Evolutionary conservation across 148 eudicot species (phyloP).

Genomic region (Chenopodium album): DNA sequence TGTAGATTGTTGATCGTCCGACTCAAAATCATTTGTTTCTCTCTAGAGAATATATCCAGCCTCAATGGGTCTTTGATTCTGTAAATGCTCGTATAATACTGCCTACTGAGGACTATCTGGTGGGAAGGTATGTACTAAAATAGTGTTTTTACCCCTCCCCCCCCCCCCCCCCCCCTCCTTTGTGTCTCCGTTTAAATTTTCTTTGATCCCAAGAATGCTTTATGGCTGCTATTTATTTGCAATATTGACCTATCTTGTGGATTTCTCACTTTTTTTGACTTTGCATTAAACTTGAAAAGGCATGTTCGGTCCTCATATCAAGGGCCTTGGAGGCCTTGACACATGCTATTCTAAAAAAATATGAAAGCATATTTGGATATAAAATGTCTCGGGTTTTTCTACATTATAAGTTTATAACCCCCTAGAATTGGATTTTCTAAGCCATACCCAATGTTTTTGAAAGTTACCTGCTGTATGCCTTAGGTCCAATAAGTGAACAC

Average conservation of each 20-base stretch:
- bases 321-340: not conserved
- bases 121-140: conserved; percentile 62
- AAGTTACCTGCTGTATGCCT: too few species aligned
- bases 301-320: too few species aligned
- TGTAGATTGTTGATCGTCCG: conserved; percentile 93
- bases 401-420: too few species aligned
- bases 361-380: not conserved
- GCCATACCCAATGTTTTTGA: too few species aligned
- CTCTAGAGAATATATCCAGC: conserved; percentile 89
- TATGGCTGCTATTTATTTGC: not conserved
- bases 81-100: conserved; percentile 78
- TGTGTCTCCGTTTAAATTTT: not conserved
- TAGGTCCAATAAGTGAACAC: too few species aligned
- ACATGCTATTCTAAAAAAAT: not conserved
- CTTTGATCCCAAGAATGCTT: not conserved
- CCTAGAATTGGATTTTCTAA: too few species aligned
- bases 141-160: too few species aligned
- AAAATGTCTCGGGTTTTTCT: too few species aligned
- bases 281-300: too few species aligned
- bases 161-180: not conserved
- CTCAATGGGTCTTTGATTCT: conserved; percentile 93
- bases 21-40: conserved; percentile 60
- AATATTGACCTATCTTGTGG: not conserved
- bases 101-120: conserved; percentile 77
- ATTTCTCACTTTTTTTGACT: too few species aligned